Percentiles rank a stretch among this genome's conserved stretches.
phyloP scores from a whole-genome alignment of 2,329 filamentous ascomycete species.

The Penicillium sp. region DNA sequence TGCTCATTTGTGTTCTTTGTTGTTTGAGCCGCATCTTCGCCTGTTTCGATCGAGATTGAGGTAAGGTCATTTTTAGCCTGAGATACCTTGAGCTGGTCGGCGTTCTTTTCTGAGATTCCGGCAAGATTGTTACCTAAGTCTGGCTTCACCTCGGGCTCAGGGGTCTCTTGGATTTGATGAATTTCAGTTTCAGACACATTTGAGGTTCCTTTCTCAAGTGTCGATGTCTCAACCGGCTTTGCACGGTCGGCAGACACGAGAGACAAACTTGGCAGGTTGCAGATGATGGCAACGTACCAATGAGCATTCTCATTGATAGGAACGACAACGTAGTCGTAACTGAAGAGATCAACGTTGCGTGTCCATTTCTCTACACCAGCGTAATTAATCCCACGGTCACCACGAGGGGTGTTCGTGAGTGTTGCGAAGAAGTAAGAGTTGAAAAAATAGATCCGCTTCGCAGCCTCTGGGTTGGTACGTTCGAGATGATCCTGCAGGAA shows the following conservation, averaged over 20 bases:
- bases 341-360: constrained; percentile 76
- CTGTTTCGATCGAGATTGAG: constrained; percentile 24
- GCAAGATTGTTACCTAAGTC: background rate
- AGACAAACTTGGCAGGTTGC: constrained; percentile 71
- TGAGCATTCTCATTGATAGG: constrained; percentile 85
- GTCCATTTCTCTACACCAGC: constrained; percentile 86
- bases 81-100: constrained; percentile 17
- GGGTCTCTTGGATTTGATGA: constrained; percentile 32
- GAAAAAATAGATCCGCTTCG: constrained; percentile 76
- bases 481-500: constrained; percentile 65
- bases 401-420: constrained; percentile 60
- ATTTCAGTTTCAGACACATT: constrained; percentile 19
- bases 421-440: constrained; percentile 89
- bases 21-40: constrained; percentile 26
- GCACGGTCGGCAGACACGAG: constrained; percentile 20
- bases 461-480: constrained; percentile 53
- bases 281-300: constrained; percentile 96
- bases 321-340: constrained; percentile 83
- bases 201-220: constrained; percentile 12
- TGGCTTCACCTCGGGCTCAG: constrained; percentile 12
- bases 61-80: constrained; percentile 26
- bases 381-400: constrained; percentile 69
- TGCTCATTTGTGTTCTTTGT: constrained; percentile 33
- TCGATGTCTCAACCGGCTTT: constrained; percentile 5
- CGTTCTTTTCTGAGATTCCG: background rate